Conservation (phyloP, 1,284 basidiomycete genomes). For the Naganishia liquefaciens region DNA sequence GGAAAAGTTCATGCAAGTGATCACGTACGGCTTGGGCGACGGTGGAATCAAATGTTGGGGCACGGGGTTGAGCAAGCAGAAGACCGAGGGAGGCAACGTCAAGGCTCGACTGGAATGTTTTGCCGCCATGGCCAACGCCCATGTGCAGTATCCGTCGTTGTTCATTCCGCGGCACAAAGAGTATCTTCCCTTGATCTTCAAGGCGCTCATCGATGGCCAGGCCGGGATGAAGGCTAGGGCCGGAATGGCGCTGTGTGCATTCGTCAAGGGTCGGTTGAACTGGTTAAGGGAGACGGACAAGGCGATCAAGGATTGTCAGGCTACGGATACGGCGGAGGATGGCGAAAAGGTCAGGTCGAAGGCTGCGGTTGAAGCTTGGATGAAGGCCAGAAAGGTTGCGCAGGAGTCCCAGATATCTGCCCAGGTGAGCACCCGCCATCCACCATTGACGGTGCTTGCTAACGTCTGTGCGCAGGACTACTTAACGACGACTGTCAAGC, state of each 20-base stretch:
- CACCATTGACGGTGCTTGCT: neutral
- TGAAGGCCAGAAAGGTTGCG: conserved; percentile 22
- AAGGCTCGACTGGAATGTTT: conserved; percentile 46
- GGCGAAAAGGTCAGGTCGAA: neutral
- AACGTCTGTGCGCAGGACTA: neutral
- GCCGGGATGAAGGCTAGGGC: conserved; percentile 40
- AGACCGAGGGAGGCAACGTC: conserved; percentile 33
- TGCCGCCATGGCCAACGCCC: conserved; percentile 44
- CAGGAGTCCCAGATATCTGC: conserved; percentile 21
- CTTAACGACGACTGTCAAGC: neutral
- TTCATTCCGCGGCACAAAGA: conserved; percentile 44
- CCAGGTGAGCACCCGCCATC: conserved; percentile 1
- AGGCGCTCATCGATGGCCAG: conserved; percentile 35
- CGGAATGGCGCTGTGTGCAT: conserved; percentile 39
- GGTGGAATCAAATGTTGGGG: conserved; percentile 28
- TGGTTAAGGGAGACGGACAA: conserved; percentile 37
- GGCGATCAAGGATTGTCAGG: conserved; percentile 22
- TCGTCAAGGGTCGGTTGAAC: conserved; percentile 36
- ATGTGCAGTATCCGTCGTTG: conserved; percentile 44
- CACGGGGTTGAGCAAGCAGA: conserved; percentile 23
- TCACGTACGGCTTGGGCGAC: conserved; percentile 39
- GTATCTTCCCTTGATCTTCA: conserved; percentile 43
- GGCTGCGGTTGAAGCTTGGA: conserved; percentile 2
- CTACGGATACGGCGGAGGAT: neutral
- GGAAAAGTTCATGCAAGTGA: conserved; percentile 45